Conservation (phyloP, 495 filamentous ascomycete genomes). For the Oidiodendron maius region DNA sequence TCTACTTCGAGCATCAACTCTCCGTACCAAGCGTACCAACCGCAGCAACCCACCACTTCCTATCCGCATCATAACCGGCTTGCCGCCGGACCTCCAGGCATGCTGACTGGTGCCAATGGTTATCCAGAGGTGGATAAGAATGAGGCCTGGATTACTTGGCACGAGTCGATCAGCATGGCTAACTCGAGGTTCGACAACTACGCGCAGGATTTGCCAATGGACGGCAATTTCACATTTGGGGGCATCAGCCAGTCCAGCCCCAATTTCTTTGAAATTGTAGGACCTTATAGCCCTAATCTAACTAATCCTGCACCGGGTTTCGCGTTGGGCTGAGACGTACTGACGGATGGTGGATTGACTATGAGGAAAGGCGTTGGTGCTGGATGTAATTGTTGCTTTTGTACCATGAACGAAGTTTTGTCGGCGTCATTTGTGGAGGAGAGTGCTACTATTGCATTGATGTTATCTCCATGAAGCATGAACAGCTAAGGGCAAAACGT, state of each 20-base stretch:
- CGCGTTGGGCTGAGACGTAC: neutral
- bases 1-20: constrained; percentile 14
- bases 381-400: neutral
- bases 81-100: constrained; percentile 11
- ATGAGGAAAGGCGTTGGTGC: neutral
- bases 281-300: neutral
- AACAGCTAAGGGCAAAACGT: no score
- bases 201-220: neutral
- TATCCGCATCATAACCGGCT: constrained; percentile 12
- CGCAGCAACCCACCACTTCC: neutral
- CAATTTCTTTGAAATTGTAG: neutral
- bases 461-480: no score
- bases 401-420: neutral
- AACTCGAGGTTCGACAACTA: neutral
- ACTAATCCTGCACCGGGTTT: neutral
- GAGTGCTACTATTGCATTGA: no score
- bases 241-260: neutral
- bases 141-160: neutral
- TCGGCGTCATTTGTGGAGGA: no score
- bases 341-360: neutral
- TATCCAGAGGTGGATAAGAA: neutral
- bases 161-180: neutral
- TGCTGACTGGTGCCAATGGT: neutral
- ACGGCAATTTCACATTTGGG: neutral
- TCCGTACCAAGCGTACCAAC: constrained; percentile 12